phyloP scores from a whole-genome alignment of 495 filamentous ascomycete species.

The Penicillium cosmopolitanum region DNA sequence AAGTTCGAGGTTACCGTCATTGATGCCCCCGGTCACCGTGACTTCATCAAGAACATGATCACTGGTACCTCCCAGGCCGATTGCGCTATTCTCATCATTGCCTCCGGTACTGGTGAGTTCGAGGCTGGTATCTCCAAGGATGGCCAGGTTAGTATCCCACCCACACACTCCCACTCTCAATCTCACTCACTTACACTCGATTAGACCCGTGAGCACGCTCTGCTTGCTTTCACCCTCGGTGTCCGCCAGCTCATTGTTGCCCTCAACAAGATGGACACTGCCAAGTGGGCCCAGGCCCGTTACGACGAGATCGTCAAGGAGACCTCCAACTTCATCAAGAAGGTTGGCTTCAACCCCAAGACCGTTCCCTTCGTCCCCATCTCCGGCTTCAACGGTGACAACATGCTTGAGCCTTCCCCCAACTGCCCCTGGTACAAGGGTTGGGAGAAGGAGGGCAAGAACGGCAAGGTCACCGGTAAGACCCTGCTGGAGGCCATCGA shows the following conservation, averaged over 20 bases:
- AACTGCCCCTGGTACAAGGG: conserved; percentile 99
- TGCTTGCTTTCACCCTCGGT: conserved; percentile 99
- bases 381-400: conserved; percentile 99
- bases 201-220: conserved; percentile 99
- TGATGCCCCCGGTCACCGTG: conserved; percentile 99
- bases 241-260: conserved; percentile 99
- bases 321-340: conserved; percentile 99
- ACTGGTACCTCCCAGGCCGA: conserved; percentile 99
- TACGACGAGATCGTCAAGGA: conserved; percentile 99
- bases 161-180: too few relatives aligned
- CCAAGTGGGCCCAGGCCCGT: conserved; percentile 95
- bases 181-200: too few relatives aligned
- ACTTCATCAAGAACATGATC: conserved; percentile 99
- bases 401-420: conserved; percentile 91
- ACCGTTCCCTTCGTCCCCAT: conserved; percentile 97
- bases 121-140: conserved; percentile 99
- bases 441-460: conserved; percentile 99
- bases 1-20: conserved; percentile 99
- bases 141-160: conserved; percentile 56
- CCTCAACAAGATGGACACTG: conserved; percentile 99
- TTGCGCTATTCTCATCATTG: conserved; percentile 99
- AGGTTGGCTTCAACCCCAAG: conserved; percentile 99
- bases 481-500: conserved; percentile 99
- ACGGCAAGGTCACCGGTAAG: conserved; percentile 86
- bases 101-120: conserved; percentile 99